Percentiles rank a stretch among this genome's conserved stretches.
phyloP scores from a whole-genome alignment of 140 eudicot species.

The Ambrosia hybrid region DNA sequence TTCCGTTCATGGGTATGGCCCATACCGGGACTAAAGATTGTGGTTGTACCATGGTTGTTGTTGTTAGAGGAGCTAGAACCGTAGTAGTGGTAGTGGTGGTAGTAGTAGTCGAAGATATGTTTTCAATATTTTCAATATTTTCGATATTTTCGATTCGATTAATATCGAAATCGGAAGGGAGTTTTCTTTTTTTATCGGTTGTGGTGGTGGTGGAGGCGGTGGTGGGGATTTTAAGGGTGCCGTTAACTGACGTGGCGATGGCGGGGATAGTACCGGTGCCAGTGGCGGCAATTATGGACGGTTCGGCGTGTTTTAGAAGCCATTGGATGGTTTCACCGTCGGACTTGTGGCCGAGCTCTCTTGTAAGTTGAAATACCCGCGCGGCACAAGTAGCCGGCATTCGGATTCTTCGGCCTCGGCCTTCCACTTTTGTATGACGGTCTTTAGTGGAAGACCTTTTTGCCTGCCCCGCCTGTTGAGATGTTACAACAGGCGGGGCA shows the following conservation, averaged over 20 bases:
- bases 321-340: slow-evolving; percentile 59
- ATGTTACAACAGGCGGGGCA: neutral
- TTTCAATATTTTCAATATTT: no score
- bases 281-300: slow-evolving; percentile 49
- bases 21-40: slow-evolving; percentile 39
- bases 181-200: neutral
- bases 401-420: slow-evolving; percentile 52
- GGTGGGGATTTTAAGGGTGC: slow-evolving; percentile 48
- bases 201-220: slow-evolving; percentile 19
- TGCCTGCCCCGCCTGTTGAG: neutral
- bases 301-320: slow-evolving; percentile 49
- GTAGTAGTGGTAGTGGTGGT: neutral
- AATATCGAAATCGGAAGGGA: neutral
- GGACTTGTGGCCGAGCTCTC: slow-evolving; percentile 54
- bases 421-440: slow-evolving; percentile 62
- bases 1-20: slow-evolving; percentile 45
- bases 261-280: slow-evolving; percentile 58
- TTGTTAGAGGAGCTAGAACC: neutral
- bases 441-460: slow-evolving; percentile 45
- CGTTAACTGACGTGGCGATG: slow-evolving; percentile 53
- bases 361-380: slow-evolving; percentile 43
- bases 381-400: slow-evolving; percentile 56
- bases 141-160: neutral
- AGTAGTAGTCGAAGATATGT: neutral
- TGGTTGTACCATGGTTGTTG: neutral